These are phyloP conservation scores for Tagetes patula DNA, from an alignment of 129 eudicot genomes.

Conservation along the genomic window DNA sequence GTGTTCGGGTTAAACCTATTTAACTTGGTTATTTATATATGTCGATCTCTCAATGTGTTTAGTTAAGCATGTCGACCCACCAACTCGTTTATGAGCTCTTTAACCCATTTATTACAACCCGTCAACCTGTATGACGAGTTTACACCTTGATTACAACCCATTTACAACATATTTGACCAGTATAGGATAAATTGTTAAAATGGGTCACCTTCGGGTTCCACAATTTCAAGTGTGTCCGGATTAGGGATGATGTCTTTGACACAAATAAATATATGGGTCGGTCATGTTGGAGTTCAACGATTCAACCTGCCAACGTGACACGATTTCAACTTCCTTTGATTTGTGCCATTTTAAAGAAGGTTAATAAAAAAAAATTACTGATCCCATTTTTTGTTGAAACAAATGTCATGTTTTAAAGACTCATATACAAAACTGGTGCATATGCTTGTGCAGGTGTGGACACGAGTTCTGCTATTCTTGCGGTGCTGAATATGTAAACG, in stretches of 20 bases:
- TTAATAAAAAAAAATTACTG: not conserved
- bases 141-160: not conserved
- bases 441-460: slow-evolving; percentile 55
- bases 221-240: not conserved
- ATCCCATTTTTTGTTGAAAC: not conserved
- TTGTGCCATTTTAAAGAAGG: not conserved
- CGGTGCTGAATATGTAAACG: slow-evolving; percentile 58
- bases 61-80: not conserved
- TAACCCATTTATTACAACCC: not conserved
- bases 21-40: not conserved
- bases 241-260: not conserved
- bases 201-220: not conserved
- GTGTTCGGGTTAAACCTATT: not conserved
- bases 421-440: slow-evolving; percentile 11
- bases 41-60: not conserved
- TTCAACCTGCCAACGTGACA: not conserved
- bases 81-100: not conserved
- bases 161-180: not conserved
- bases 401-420: not conserved
- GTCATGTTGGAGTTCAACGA: not conserved
- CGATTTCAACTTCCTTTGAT: not conserved
- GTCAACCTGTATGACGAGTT: not conserved
- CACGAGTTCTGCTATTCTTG: slow-evolving; percentile 85
- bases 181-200: not conserved
- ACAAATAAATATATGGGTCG: not conserved